Evolutionary conservation across 2,329 filamentous ascomycete genomes (phyloP), one percentile per base, ranked within the genome.

Genomic region (Talaromyces albobiverticillius): DNA sequence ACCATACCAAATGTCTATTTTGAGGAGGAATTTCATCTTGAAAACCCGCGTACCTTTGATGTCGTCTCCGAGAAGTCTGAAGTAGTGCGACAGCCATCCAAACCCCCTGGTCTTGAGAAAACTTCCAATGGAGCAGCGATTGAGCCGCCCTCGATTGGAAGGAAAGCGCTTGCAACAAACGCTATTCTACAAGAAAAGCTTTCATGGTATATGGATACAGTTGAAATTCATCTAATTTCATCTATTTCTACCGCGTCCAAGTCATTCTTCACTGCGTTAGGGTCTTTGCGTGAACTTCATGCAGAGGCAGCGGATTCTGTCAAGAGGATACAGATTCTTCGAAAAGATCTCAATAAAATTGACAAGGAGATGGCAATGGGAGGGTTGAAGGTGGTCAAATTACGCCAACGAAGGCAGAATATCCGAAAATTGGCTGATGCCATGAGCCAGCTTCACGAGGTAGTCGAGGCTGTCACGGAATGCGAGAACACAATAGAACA

Each of bases 131-230:
- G 83, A 4, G 77, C 76, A 48, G 74, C 80, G 0, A 73, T 80
- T 20, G 80, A 81, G 10, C 85, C 88, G 7, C 68, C 76, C 41
- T 69, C 72, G 16, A 72, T 74, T 11, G 79, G 78, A 8, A 83
- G 93, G 57, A 97, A 96, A 69, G 89, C 90, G 1, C 78, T 99
- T 25, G 93, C 93, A 7, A 96, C 92, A 0, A 99, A 99, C 72
- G 94, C 94, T 0, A 99, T 99, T 55, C 72, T 99, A 32, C 94
- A 99, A 69, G 94, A 99, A 72, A 99, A 99, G 72, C 78, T 99
- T 11, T 97, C 94, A 0, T 99, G 94, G 94, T 99, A 99, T 70
- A 96, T 99, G 91, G 94, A 99, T 69, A 99, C 94, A 0, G 91
- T 99, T 20, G 94, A 99, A 69, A 90, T 99, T 52, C 94, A 99